Base-by-base conservation (phyloP, 176 grass and related monocot species). In the Tillandsia leiboldiana region DNA sequence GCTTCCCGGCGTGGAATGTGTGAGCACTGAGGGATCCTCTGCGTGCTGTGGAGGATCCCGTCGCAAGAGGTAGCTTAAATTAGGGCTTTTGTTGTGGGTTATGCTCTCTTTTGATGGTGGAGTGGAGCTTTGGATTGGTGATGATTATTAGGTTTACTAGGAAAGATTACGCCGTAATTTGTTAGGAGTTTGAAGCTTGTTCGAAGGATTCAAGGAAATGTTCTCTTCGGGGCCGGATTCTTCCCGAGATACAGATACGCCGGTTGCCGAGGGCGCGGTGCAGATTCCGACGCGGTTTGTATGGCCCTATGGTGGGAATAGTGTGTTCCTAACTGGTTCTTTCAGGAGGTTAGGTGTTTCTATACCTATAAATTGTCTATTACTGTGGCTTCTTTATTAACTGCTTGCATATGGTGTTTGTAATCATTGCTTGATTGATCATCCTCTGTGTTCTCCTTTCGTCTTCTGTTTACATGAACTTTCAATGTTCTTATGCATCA, bases 241-340 rank as follows among this genome's bases (percentile, higher is more conserved):
- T 75, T 77, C 72, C 29, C 79, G 73, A 64, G 86, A 90, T 9
- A 71, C 78, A 64, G 86, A 90, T 9, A 71, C 78, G 51, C 69
- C 50, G 50, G 65, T 49, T 63, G 83, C 78, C 50, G 73, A 72
- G 51, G 86, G 88, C 48, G 78, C 73, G 48, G 9, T 48, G 14
- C 26, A 62, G 58, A 68, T 93, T 64, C 87, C 82, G 1, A 67
- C 87, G 27, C 77, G 87, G 51, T 90, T 99, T 63, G 82, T 90
- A 1, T 99, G 95, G 95, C 84, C 95, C 11, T 90, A 99, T 53
- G 95, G 95, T 53, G 95, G 95, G 20, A 99, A 62, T 79, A 82
- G 87, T 49, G 95, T 99, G 71, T 94, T 86, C 67, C 14, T 99
- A 11, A 80, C 87, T 2, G 95, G 95, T 73, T 82, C 90, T 62